These are phyloP conservation scores for Saksenaea oblongispora DNA, from an alignment of 371 early-diverging fungal species.

Conservation along the genomic window DNA sequence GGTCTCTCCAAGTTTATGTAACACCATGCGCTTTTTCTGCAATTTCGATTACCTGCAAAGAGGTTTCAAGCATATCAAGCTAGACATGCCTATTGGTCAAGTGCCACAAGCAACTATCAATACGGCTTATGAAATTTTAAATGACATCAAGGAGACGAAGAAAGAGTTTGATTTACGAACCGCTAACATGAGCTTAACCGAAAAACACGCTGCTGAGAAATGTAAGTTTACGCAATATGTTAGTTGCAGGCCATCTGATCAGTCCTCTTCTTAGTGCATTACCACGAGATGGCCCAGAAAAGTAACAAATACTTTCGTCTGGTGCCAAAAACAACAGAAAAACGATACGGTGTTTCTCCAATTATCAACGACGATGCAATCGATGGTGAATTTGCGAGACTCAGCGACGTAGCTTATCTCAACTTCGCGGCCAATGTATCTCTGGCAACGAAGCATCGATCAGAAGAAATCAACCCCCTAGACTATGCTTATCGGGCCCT, in stretches of 20 bases:
- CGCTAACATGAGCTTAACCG: neutral
- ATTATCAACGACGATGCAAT: slow-evolving; percentile 17
- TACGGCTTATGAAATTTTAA: slow-evolving; percentile 38
- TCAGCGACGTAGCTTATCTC: slow-evolving; percentile 44
- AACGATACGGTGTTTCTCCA: slow-evolving; percentile 22
- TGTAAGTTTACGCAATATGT: slow-evolving; percentile 13
- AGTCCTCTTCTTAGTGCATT: slow-evolving; percentile 8
- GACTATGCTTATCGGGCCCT: slow-evolving; percentile 55
- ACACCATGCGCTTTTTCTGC: slow-evolving; percentile 49
- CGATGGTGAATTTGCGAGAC: slow-evolving; percentile 26
- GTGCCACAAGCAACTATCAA: slow-evolving; percentile 39
- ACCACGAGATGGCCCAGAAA: slow-evolving; percentile 28
- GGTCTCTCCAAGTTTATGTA: slow-evolving; percentile 22
- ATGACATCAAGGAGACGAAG: slow-evolving; percentile 24
- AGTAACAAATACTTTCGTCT: slow-evolving; percentile 42
- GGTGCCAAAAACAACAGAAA: slow-evolving; percentile 29
- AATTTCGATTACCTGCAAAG: slow-evolving; percentile 41
- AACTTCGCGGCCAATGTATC: slow-evolving; percentile 52
- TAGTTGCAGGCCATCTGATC: neutral
- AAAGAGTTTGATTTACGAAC: slow-evolving; percentile 20
- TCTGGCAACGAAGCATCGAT: slow-evolving; percentile 52
- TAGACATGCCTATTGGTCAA: slow-evolving; percentile 59
- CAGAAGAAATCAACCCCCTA: slow-evolving; percentile 39
- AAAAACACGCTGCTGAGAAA: slow-evolving; percentile 7
- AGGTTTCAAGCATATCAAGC: slow-evolving; percentile 24